These are phyloP conservation scores for Fusarium sp. DNA, from an alignment of 2,329 filamentous ascomycete species.

Conservation along the genomic window DNA sequence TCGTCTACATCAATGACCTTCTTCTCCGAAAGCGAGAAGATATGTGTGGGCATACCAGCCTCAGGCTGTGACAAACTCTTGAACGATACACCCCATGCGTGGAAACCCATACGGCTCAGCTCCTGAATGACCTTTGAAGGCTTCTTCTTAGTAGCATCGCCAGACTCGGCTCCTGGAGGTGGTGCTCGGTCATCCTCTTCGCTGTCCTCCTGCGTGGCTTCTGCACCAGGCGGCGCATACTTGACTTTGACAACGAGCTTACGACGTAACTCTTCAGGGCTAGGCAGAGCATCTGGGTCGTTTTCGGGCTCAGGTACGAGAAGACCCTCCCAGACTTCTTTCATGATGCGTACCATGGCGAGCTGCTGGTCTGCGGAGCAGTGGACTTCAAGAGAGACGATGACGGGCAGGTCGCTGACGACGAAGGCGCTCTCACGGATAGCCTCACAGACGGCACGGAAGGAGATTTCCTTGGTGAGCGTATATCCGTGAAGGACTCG, in stretches of 20 bases:
- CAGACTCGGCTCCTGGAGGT: constrained; percentile 49
- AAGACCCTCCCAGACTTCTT: constrained; percentile 82
- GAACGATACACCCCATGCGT: constrained; percentile 88
- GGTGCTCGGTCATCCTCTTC: constrained; percentile 58
- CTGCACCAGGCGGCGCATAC: constrained; percentile 65
- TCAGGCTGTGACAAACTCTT: constrained; percentile 82
- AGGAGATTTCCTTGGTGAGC: constrained; percentile 88
- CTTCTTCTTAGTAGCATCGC: constrained; percentile 67
- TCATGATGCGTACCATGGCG: constrained; percentile 93
- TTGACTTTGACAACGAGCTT: constrained; percentile 92
- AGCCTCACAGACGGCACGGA: constrained; percentile 86
- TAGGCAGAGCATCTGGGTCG: constrained; percentile 69
- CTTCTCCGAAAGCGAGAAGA: constrained; percentile 78
- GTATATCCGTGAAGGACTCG: constrained; percentile 91
- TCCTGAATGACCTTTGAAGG: constrained; percentile 77
- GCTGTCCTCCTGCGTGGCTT: constrained; percentile 53
- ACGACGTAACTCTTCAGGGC: constrained; percentile 77
- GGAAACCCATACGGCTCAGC: constrained; percentile 83
- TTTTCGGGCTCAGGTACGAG: constrained; percentile 72
- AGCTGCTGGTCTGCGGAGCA: constrained; percentile 85
- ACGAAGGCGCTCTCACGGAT: constrained; percentile 86
- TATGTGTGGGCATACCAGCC: constrained; percentile 74
- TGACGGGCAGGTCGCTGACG: constrained; percentile 84
- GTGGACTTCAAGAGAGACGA: constrained; percentile 95
- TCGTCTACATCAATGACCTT: constrained; percentile 74